Evolutionary conservation across 768 basidiomycete species (phyloP).

Genomic region (Leccinum subgranulosum): DNA sequence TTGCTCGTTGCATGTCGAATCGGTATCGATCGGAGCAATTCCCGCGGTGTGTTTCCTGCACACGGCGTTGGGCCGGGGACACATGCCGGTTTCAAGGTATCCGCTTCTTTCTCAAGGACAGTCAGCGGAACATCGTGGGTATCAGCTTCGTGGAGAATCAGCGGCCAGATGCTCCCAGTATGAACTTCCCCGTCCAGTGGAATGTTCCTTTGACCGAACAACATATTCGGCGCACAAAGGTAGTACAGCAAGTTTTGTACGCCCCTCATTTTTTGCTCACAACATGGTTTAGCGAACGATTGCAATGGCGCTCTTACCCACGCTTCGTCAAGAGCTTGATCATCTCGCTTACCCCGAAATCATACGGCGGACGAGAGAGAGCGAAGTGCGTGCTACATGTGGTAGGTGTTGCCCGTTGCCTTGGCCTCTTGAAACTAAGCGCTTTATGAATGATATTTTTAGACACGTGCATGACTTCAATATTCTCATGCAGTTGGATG

Average conservation of each 20-base stretch:
- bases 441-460: conserved; percentile 13
- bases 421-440: conserved; percentile 1
- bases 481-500: conserved; percentile 89
- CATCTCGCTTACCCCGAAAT: conserved; percentile 58
- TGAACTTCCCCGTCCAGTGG: conserved; percentile 66
- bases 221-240: conserved; percentile 63
- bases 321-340: conserved; percentile 58
- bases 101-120: conserved; percentile 69
- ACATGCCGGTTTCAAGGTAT: conserved; percentile 87
- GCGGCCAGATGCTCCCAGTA: conserved; percentile 52
- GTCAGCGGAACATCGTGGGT: conserved; percentile 54
- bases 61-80: conserved; percentile 83
- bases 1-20: conserved; percentile 82
- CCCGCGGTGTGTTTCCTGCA: conserved; percentile 81
- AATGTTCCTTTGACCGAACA: conserved; percentile 51
- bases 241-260: conserved; percentile 24
- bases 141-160: conserved; percentile 69
- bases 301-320: conserved; percentile 64
- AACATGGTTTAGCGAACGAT: conserved; percentile 52
- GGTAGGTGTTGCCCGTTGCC: conserved; percentile 45
- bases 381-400: conserved; percentile 81
- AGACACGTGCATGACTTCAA: conserved; percentile 94
- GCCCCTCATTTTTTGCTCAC: conserved; percentile 7
- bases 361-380: conserved; percentile 72
- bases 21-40: conserved; percentile 70